Base-by-base conservation (phyloP, 2,329 filamentous ascomycete species). In the Colletotrichum incanum region DNA sequence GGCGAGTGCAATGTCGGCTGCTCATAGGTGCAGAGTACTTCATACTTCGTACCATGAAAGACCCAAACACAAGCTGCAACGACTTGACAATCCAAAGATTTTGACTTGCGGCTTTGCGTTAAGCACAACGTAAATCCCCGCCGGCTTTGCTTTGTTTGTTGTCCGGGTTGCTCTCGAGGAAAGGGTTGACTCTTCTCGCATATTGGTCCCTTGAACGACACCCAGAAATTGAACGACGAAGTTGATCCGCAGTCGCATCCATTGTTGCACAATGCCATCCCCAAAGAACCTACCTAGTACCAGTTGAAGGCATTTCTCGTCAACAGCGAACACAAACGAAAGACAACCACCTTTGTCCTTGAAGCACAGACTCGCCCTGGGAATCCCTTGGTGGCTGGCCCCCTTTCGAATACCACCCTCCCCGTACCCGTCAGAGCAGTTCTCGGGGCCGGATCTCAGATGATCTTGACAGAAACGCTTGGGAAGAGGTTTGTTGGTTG, bases 341-440 rank as follows among this genome's bases (percentile, higher is more conserved):
- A 50, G 14, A 67, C 3, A n/a, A 7, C 14, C 28, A 23, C 2
- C 16, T 34, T 59, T 34, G 28, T 37, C 47, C 39, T n/a, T n/a
- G n/a, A 54, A 66, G 67, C 68, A 71, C 64, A 67, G 58, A 68
- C 50, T 41, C 23, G 45, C 41, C 37, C 34, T 52, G 41, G 58
- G 23, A 50, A 54, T 55, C 50, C 43, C 45, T 45, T 47, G 52
- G n/a, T 67, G 16, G 43, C 58, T 37, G 45, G 43, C 3, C 23
- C 11, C 28, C 31, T 59, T 59, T 60, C 47, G 20, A 47, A 64
- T 68, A 43, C 41, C 26, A 50, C 37, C 47, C 39, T 20, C 31
- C 43, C 43, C 58, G 41, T 72, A n/a, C 7, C 50, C 49, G 65
- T 54, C 43, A 45, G 50, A 31, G 49, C 31, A 54, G 39, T 49